phyloP scores from a whole-genome alignment of 331 rosid species.

The Spiraea crenata region DNA sequence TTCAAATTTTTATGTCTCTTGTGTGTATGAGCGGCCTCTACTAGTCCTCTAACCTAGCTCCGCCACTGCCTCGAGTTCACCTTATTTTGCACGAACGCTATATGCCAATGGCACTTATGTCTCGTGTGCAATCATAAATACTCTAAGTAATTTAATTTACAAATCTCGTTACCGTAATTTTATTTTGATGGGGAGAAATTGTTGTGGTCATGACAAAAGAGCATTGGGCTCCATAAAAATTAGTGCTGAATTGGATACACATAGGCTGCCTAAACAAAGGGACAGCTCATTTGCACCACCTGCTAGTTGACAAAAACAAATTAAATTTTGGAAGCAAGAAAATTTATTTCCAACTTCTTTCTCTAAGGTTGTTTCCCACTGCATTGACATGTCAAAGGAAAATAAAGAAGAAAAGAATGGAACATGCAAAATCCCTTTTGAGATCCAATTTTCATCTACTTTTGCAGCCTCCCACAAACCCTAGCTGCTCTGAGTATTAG shows the following conservation, averaged over 20 bases:
- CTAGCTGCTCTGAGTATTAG: neutral
- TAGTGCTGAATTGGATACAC: constrained; percentile 24
- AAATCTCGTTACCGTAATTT: too few species aligned
- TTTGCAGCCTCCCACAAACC: constrained; percentile 26
- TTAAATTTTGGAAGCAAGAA: constrained; percentile 36
- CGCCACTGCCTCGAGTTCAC: too few species aligned
- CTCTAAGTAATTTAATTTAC: too few species aligned
- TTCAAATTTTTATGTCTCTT: too few species aligned
- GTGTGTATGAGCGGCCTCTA: too few species aligned
- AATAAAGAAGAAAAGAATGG: constrained; percentile 3
- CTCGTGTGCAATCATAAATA: too few species aligned
- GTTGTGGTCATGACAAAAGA: constrained; percentile 25
- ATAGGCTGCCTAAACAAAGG: constrained; percentile 28
- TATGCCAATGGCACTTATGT: too few species aligned
- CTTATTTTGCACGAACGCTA: too few species aligned
- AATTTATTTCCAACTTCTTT: constrained; percentile 42
- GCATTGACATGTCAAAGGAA: constrained; percentile 39
- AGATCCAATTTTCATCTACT: constrained; percentile 41
- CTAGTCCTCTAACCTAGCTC: too few species aligned
- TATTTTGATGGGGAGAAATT: neutral
- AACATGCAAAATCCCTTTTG: constrained; percentile 33
- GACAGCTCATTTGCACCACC: constrained; percentile 35
- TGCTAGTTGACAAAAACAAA: constrained; percentile 49
- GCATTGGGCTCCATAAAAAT: constrained; percentile 38
- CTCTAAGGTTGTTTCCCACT: constrained; percentile 52